These are phyloP conservation scores for Fusarium irregulare DNA, from an alignment of 2,329 filamentous ascomycete genomes.

Conservation along the genomic window DNA sequence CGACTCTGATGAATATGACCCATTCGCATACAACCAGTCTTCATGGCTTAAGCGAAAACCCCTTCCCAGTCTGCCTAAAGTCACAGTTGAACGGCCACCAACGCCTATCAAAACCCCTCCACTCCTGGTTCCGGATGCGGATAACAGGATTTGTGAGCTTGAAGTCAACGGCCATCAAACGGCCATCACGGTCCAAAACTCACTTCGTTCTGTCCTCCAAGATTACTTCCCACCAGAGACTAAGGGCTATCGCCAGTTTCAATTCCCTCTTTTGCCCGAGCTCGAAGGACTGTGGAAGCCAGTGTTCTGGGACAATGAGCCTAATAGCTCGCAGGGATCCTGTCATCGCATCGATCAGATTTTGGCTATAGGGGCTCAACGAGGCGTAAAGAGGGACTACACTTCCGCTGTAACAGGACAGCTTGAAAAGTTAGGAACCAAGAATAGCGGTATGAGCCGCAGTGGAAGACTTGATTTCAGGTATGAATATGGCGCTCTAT, in stretches of 20 bases:
- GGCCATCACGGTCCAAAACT: conserved; percentile 67
- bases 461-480: conserved; percentile 69
- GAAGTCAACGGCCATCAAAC: conserved; percentile 56
- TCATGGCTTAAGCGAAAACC: conserved; percentile 41
- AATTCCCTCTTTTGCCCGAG: conserved; percentile 61
- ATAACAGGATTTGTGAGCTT: conserved; percentile 60
- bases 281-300: conserved; percentile 65
- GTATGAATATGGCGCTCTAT: conserved; percentile 51
- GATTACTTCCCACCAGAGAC: conserved; percentile 62
- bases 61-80: conserved; percentile 31
- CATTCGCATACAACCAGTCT: conserved; percentile 55
- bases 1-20: conserved; percentile 58
- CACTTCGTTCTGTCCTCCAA: conserved; percentile 64
- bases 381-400: conserved; percentile 63
- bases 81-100: conserved; percentile 52
- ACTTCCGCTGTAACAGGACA: conserved; percentile 60
- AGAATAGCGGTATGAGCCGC: conserved; percentile 60
- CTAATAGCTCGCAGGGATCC: conserved; percentile 46
- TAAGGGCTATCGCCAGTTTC: conserved; percentile 60
- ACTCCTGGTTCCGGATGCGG: conserved; percentile 46
- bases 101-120: conserved; percentile 59
- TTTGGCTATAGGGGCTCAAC: conserved; percentile 68
- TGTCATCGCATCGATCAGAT: conserved; percentile 65
- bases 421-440: conserved; percentile 66
- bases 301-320: conserved; percentile 57